Base-by-base conservation (phyloP, 2,329 filamentous ascomycete species). In the Orbilia ellipsospora region DNA sequence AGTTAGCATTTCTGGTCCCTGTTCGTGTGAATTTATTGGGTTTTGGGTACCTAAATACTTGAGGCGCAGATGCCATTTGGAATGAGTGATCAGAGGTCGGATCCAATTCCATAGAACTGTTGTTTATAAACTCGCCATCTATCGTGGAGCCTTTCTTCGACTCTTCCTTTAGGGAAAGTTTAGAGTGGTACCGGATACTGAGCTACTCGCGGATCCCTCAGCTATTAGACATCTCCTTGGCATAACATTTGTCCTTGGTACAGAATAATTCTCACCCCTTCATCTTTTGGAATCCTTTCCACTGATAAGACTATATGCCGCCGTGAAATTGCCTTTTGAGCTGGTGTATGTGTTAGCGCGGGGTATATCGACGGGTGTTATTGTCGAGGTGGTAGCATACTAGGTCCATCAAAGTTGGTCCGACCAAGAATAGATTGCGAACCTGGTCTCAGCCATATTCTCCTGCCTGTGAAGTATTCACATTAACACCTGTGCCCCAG, bases 381-480 rank as follows among this genome's bases (percentile, higher is more conserved):
- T 23, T 40, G 31, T 6, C 8, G 10, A 13, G 15, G 45, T n/a
- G 15, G 3, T 36, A 10, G 78, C 44, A 16, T 48, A 65, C 66
- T 68, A 15, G 13, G 56, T 36, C 65, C 51, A 44, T 56, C 70
- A 44, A 73, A 79, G 85, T 79, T 85, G 44, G 92, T 93, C 77
- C 94, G 89, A 67, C 94, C 94, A 81, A 97, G 92, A 18, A 97
- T 86, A 82, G 95, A 94, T 79, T 88, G 89, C 81, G 93, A 92
- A 60, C 93, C 94, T 1, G 94, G 94, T 70, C 90, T 89, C 76
- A 97, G 86, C 94, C 94, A 97, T 78, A 94, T 85, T 80, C 88
- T 89, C 82, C 89, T 92, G 75, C 88, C 89, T 91, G 78, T 20
- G 54, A 28, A 57, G 23, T 42, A 67, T 23, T 20, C 3, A 4